Evolutionary conservation across 2,329 filamentous ascomycete species (phyloP), one percentile per base, ranked within the genome.

Genomic region (Penicillium sclerotigenum): DNA sequence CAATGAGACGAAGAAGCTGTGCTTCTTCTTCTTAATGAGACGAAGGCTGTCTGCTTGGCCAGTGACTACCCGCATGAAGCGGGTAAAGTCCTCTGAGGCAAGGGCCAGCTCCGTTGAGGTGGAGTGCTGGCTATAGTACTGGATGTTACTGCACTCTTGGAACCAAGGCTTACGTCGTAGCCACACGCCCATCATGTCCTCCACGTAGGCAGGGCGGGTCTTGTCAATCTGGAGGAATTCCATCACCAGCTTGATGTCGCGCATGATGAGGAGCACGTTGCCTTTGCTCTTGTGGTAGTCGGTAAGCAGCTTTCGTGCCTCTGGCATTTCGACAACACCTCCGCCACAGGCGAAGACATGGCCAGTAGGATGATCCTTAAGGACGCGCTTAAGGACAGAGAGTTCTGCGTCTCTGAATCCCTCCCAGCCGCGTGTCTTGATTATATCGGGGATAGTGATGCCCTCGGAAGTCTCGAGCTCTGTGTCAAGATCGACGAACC

Each of bases 281-380:
- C 94, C 94, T 34, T 91, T 91, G 58, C 78, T 82, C 62, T 85
- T 84, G 66, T 88, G 84, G 71, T 92, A 93, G 33, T 87, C 81
- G 26, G 81, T 79, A 34, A 99, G 83, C 28, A 95, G 74, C 59
- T 90, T 82, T 16, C 92, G 86, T 20, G 91, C 91, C 66, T 88
- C 87, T 1, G 88, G 83, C 0, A 85, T 89, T 72, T 99, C 94
- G 11, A 99, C 92, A 29, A 99, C 84, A 29, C 94, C 94, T 41
- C 94, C 94, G 51, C 94, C 94, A 63, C 93, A 97, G 1, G 94
- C 94, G 70, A 99, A 91, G 59, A 99, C 83, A 68, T 96, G 81
- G 4, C 88, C 88, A 2, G 81, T 83, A 2, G 89, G 79, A 65
- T 89, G 88, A 54, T 92, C 90, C 52, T 85, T 83, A 71, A 96